A percentile compares a stretch with the other conserved stretches of the same genome.
Conservation (phyloP, 176 grass and related monocot genomes). For the Poa pratensis region DNA sequence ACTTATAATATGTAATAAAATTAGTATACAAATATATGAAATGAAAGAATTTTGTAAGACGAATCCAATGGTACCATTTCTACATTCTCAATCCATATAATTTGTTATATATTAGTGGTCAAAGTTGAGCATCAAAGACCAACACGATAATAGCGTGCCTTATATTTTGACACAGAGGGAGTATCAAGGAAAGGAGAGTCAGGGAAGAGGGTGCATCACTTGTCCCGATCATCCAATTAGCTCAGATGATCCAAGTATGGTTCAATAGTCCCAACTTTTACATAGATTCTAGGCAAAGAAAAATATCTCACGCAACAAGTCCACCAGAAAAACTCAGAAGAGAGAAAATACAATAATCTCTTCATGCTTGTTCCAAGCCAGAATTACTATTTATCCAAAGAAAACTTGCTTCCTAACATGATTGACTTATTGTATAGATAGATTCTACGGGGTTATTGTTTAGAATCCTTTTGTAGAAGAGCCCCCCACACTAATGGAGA, state of each 20-base stretch:
- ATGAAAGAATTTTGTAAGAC: too few species aligned
- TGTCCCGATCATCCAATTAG: neutral
- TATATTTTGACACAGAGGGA: too few species aligned
- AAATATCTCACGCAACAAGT: neutral
- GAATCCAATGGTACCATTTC: too few species aligned
- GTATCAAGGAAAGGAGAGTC: neutral
- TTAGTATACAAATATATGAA: too few species aligned
- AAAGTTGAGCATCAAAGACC: too few species aligned
- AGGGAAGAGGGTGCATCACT: neutral
- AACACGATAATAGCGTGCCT: too few species aligned
- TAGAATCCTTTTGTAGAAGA: neutral
- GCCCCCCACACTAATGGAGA: too few species aligned
- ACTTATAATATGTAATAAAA: too few species aligned
- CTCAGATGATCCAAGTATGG: neutral
- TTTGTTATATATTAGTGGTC: too few species aligned
- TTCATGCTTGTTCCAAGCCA: neutral
- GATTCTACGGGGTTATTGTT: neutral
- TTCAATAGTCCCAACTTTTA: neutral
- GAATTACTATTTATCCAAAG: neutral
- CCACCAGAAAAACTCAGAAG: neutral
- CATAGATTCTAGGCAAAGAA: neutral
- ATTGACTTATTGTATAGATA: neutral
- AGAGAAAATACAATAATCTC: neutral
- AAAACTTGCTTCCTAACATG: neutral
- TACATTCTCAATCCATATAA: too few species aligned